phyloP scores from a whole-genome alignment of 2,329 filamentous ascomycete species.

The Neofusicoccum ribis region DNA sequence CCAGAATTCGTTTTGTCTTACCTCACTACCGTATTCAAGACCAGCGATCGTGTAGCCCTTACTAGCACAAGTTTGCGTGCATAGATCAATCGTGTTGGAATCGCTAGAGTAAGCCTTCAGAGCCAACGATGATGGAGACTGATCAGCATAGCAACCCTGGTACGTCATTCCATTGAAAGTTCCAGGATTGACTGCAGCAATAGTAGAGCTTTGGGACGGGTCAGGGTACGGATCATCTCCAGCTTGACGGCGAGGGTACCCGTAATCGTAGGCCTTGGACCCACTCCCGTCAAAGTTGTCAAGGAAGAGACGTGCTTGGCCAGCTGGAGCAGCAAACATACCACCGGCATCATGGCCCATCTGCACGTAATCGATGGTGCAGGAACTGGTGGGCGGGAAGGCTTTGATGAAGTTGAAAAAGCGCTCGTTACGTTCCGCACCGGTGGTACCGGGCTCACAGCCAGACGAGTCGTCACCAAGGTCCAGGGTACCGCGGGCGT shows the following conservation, averaged over 20 bases:
- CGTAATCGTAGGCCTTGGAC: conserved; percentile 36
- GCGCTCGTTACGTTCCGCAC: conserved; percentile 38
- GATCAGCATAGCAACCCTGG: conserved; percentile 39
- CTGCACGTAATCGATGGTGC: conserved; percentile 38
- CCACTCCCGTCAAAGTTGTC: conserved; percentile 41
- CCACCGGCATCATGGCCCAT: conserved; percentile 36
- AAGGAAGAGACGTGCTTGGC: conserved; percentile 37
- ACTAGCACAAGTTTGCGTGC: conserved; percentile 31
- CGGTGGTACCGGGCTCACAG: conserved; percentile 35
- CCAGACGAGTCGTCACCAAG: conserved; percentile 35
- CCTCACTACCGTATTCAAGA: conserved; percentile 27
- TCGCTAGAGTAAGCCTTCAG: conserved; percentile 29
- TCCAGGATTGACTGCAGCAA: conserved; percentile 22
- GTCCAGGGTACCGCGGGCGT: conserved; percentile 36
- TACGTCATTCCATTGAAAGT: conserved; percentile 39
- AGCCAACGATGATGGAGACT: conserved; percentile 25
- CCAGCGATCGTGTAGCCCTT: conserved; percentile 37
- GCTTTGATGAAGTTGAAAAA: conserved; percentile 43
- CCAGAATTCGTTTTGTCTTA: neutral
- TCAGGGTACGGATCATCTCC: conserved; percentile 38
- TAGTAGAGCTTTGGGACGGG: conserved; percentile 23
- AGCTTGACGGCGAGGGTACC: conserved; percentile 35
- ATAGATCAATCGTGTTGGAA: conserved; percentile 33
- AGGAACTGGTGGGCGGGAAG: conserved; percentile 32
- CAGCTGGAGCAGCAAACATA: conserved; percentile 38